phyloP scores from a whole-genome alignment of 2,329 filamentous ascomycete species.

The Colletotrichum ledebouriae region DNA sequence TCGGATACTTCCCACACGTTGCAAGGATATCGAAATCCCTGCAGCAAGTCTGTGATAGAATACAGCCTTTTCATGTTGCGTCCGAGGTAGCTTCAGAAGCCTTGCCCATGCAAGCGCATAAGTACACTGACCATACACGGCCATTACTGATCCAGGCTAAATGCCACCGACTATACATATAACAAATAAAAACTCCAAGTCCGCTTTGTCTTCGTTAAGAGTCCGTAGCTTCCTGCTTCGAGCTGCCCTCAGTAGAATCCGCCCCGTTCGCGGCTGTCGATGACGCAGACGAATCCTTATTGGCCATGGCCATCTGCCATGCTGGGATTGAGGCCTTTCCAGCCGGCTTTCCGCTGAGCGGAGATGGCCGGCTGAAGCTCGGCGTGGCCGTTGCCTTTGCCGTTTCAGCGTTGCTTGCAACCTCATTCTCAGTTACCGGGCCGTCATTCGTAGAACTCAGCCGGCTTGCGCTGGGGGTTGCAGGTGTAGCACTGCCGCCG shows the following conservation, averaged over 20 bases:
- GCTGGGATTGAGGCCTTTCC: constrained; percentile 79
- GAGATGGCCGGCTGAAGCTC: constrained; percentile 47
- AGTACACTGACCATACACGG: constrained; percentile 1
- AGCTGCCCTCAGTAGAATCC: constrained; percentile 41
- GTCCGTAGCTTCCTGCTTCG: constrained; percentile 32
- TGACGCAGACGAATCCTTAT: constrained; percentile 53
- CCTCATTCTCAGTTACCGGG: constrained; percentile 47
- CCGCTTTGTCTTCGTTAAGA: background rate
- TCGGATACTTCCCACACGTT: background rate
- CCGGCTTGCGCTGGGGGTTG: constrained; percentile 9
- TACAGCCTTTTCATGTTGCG: background rate
- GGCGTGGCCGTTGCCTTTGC: constrained; percentile 50
- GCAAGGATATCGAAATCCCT: background rate
- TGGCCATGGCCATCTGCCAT: constrained; percentile 82
- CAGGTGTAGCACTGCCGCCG: constrained; percentile 44
- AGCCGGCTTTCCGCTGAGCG: constrained; percentile 57
- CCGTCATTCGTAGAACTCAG: constrained; percentile 47
- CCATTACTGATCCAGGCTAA: background rate
- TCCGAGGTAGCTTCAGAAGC: background rate
- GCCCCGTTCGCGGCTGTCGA: constrained; percentile 47
- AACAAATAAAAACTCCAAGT: constrained; percentile 1
- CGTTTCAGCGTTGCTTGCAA: constrained; percentile 49
- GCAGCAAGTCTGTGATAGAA: background rate
- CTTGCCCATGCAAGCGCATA: constrained; percentile 13
- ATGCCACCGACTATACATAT: background rate